Percentiles rank a stretch among this genome's conserved stretches.
Conservation (phyloP, 1,284 basidiomycete species). For the Volvariella volvacea region DNA sequence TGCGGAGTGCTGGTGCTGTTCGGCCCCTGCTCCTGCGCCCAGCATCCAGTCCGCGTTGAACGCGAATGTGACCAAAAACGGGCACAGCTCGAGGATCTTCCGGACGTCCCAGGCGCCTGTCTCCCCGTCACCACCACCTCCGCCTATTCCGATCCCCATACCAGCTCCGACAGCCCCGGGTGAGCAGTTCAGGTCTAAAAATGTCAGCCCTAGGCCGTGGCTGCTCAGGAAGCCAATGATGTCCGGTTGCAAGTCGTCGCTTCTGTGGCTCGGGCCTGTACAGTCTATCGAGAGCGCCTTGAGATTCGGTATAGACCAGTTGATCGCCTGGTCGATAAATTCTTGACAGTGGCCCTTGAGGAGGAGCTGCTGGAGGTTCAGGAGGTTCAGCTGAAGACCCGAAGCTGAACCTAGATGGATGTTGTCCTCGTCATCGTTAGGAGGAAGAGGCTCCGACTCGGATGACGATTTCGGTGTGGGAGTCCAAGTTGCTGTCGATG, state of each 20-base stretch:
- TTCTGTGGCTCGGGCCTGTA: constrained; percentile 5
- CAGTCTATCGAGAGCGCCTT: constrained; percentile 45
- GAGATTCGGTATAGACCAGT: constrained; percentile 59
- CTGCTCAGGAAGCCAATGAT: constrained; percentile 45
- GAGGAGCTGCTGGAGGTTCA: constrained; percentile 51
- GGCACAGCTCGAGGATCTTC: constrained; percentile 54
- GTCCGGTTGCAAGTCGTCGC: constrained; percentile 48
- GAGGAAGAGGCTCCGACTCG: constrained; percentile 12
- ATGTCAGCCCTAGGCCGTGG: constrained; percentile 50
- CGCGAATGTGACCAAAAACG: constrained; percentile 48
- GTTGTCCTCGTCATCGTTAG: constrained; percentile 11
- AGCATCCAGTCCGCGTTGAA: constrained; percentile 69
- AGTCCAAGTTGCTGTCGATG: constrained; percentile 5
- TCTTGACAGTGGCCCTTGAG: constrained; percentile 52
- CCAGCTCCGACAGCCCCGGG: too few relatives aligned
- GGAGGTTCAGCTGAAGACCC: constrained; percentile 48
- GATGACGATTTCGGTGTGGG: constrained; percentile 16
- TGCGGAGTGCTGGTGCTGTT: constrained; percentile 10
- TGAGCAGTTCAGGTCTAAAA: constrained; percentile 49
- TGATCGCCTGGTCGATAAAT: constrained; percentile 59
- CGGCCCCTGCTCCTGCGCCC: not conserved
- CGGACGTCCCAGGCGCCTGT: constrained; percentile 48
- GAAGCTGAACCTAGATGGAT: constrained; percentile 51
- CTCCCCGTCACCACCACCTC: constrained; percentile 15
- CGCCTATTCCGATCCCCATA: too few relatives aligned